These are phyloP conservation scores for Coriaria nepalensis DNA, from an alignment of 306 rosid genomes.

Conservation along the genomic window DNA sequence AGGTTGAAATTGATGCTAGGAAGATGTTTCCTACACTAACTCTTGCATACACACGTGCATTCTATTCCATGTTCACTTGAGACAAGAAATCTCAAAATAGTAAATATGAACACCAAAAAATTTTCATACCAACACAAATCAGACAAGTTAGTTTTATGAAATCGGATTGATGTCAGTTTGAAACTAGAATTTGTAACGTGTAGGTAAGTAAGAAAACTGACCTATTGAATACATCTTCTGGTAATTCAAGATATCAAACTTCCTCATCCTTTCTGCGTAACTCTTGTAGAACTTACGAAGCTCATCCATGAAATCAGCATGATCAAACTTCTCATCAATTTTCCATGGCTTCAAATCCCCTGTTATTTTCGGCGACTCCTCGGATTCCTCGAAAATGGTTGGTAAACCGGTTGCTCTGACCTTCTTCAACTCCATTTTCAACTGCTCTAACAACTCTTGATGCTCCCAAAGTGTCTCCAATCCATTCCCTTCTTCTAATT, in stretches of 20 bases:
- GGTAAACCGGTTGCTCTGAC: constrained; percentile 64
- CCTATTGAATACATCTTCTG: constrained; percentile 83
- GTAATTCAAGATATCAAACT: constrained; percentile 71
- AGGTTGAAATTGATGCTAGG: too few relatives aligned
- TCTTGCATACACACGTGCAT: too few relatives aligned
- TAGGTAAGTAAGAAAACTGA: constrained; percentile 24
- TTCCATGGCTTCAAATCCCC: constrained; percentile 83
- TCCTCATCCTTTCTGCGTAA: constrained; percentile 71
- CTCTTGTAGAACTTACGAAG: constrained; percentile 63
- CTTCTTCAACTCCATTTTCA: constrained; percentile 67
- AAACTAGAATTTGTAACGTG: background rate
- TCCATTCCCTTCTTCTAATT: constrained; percentile 24
- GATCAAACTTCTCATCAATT: constrained; percentile 49
- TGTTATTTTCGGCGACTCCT: constrained; percentile 42
- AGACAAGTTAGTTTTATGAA: background rate
- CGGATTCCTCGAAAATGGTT: constrained; percentile 76
- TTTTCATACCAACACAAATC: too few relatives aligned
- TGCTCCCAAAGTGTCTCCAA: constrained; percentile 69
- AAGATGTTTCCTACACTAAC: too few relatives aligned
- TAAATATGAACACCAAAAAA: too few relatives aligned
- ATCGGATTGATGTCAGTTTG: too few relatives aligned
- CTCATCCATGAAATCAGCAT: constrained; percentile 28
- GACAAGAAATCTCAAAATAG: too few relatives aligned
- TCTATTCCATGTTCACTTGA: too few relatives aligned
- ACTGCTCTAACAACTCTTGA: constrained; percentile 55